phyloP scores from a whole-genome alignment of 805 yeast species.

The Kuraishia borneana region DNA sequence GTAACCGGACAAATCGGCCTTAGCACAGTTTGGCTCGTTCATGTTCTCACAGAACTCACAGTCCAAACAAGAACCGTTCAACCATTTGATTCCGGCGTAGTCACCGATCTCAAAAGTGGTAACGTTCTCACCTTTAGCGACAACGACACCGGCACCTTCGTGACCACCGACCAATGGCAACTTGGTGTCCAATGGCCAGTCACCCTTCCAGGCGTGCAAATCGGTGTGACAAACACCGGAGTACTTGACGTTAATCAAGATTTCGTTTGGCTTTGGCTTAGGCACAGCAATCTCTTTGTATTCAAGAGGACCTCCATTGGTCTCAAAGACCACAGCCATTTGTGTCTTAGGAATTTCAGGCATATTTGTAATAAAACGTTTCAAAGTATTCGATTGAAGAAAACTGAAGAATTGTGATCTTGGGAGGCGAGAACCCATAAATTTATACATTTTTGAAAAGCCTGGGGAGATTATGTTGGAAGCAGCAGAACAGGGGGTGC shows the following conservation, averaged over 20 bases:
- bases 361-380: too few species aligned
- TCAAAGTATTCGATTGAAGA: background rate
- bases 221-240: slow-evolving; percentile 73
- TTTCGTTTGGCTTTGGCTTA: slow-evolving; percentile 50
- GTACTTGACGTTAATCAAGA: slow-evolving; percentile 55
- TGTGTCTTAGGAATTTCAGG: slow-evolving; percentile 46
- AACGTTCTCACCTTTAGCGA: slow-evolving; percentile 49
- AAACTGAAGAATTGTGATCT: background rate
- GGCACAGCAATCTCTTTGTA: slow-evolving; percentile 71
- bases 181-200: slow-evolving; percentile 51
- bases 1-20: slow-evolving; percentile 65
- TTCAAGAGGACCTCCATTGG: slow-evolving; percentile 48
- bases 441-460: background rate
- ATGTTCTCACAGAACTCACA: slow-evolving; percentile 55
- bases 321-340: slow-evolving; percentile 63
- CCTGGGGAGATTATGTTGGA: too few species aligned
- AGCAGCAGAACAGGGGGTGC: too few species aligned
- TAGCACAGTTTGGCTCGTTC: slow-evolving; percentile 54
- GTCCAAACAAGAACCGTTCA: slow-evolving; percentile 53
- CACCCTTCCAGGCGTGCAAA: slow-evolving; percentile 67
- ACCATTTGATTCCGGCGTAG: slow-evolving; percentile 59
- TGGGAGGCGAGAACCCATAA: background rate
- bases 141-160: slow-evolving; percentile 67
- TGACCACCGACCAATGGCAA: slow-evolving; percentile 64
- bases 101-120: slow-evolving; percentile 54